Evolutionary conservation across 148 eudicot species (phyloP).

Genomic region (Dianthus caryophyllus): DNA sequence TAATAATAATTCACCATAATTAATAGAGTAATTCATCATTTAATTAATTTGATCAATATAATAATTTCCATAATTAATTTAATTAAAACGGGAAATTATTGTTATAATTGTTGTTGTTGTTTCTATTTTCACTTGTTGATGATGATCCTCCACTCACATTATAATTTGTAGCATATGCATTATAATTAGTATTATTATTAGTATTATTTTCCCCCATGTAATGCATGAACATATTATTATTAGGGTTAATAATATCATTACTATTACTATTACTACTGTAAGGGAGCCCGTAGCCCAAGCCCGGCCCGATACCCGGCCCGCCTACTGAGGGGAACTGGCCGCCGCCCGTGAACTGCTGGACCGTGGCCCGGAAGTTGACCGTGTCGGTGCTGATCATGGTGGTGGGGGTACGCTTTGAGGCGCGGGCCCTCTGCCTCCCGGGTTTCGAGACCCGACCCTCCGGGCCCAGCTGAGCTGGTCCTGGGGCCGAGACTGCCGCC

Average conservation of each 20-base stretch:
- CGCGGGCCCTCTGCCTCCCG: conserved; percentile 43
- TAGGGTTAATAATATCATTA: not conserved
- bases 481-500: conserved; percentile 11
- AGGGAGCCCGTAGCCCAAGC: conserved; percentile 20
- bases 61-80: not conserved
- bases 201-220: conserved; percentile 9
- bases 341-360: conserved; percentile 71
- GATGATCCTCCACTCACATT: conserved; percentile 22
- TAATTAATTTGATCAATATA: no score
- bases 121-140: conserved; percentile 26
- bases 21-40: not conserved
- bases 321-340: conserved; percentile 3
- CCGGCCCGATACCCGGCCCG: conserved; percentile 17
- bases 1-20: not conserved
- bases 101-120: no score
- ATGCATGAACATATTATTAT: conserved; percentile 20
- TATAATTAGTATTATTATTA: no score
- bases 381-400: conserved; percentile 65
- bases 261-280: not conserved
- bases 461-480: conserved; percentile 19
- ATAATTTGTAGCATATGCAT: not conserved
- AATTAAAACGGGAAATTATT: conserved; percentile 22
- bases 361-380: conserved; percentile 75
- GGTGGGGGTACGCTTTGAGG: conserved; percentile 60
- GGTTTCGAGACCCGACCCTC: conserved; percentile 49